phyloP scores from a whole-genome alignment of 495 filamentous ascomycete genomes.

The Parathielavia hyrcaniae region DNA sequence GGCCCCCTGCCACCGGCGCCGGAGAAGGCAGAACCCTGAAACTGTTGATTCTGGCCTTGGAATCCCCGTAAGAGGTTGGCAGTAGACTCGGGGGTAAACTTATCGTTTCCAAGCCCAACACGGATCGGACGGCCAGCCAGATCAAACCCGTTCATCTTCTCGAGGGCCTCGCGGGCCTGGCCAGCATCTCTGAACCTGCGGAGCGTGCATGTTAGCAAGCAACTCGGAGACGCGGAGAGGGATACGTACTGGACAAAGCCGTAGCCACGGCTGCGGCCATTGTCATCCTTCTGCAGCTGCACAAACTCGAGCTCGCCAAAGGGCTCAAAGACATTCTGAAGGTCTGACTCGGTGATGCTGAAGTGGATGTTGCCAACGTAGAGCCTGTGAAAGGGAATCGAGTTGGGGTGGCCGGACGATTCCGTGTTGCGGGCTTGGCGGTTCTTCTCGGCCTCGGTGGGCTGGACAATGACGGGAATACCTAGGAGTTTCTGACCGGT shows the following conservation, averaged over 20 bases:
- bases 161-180: conserved; percentile 85
- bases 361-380: conserved; percentile 99
- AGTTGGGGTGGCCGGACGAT: conserved; percentile 55
- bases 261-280: conserved; percentile 86
- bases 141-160: conserved; percentile 99
- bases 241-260: conserved; percentile 94
- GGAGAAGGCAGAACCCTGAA: conserved; percentile 92
- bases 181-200: conserved; percentile 83
- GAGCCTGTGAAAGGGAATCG: conserved; percentile 93
- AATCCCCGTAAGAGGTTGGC: conserved; percentile 84
- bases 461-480: conserved; percentile 96
- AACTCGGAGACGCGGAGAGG: not conserved
- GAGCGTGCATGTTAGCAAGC: conserved; percentile 30
- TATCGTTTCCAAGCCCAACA: conserved; percentile 99
- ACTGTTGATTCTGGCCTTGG: conserved; percentile 71
- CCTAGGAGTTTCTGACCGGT: conserved; percentile 98
- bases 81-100: conserved; percentile 98
- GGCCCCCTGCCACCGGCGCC: conserved; percentile 84
- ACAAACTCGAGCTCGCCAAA: conserved; percentile 98
- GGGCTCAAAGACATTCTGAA: conserved; percentile 95
- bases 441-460: conserved; percentile 99
- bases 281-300: conserved; percentile 92
- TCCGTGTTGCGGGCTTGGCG: conserved; percentile 87
- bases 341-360: conserved; percentile 93
- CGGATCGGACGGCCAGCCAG: conserved; percentile 95